These are phyloP conservation scores for Colletotrichum magnum DNA, from an alignment of 2,329 filamentous ascomycete genomes.

Conservation along the genomic window DNA sequence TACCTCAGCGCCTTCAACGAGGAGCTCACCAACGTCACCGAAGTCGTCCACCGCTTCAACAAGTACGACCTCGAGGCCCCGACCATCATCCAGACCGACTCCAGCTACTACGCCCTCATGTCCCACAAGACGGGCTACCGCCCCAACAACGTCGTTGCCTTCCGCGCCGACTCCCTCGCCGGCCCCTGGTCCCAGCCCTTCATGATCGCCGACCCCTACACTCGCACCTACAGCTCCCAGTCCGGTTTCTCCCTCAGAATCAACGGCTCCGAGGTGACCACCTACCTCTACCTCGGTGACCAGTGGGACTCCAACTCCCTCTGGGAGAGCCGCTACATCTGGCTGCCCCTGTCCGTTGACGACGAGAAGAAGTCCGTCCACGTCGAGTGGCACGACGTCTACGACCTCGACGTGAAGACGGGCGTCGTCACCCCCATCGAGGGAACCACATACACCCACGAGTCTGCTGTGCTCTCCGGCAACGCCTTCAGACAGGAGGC, in stretches of 20 bases:
- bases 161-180: conserved; percentile 62
- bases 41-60: conserved; percentile 68
- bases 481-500: conserved; percentile 66
- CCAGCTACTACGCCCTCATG: conserved; percentile 73
- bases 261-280: conserved; percentile 63
- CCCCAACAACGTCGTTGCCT: conserved; percentile 73
- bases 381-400: conserved; percentile 67
- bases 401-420: conserved; percentile 66
- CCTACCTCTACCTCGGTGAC: conserved; percentile 64
- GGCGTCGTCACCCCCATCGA: conserved; percentile 62
- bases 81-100: conserved; percentile 71
- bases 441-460: conserved; percentile 62
- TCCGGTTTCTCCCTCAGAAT: conserved; percentile 65
- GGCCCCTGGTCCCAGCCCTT: conserved; percentile 69
- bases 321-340: conserved; percentile 70
- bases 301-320: conserved; percentile 66
- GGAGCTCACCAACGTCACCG: conserved; percentile 64
- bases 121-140: conserved; percentile 75
- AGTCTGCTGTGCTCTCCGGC: conserved; percentile 57
- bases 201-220: conserved; percentile 63
- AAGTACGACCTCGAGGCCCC: conserved; percentile 74
- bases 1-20: conserved; percentile 69
- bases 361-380: conserved; percentile 63
- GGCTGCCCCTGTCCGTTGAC: conserved; percentile 67
- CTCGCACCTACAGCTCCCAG: conserved; percentile 66